Base-by-base conservation (phyloP, 2,329 filamentous ascomycete species). In the Taxawa tesnikishii region DNA sequence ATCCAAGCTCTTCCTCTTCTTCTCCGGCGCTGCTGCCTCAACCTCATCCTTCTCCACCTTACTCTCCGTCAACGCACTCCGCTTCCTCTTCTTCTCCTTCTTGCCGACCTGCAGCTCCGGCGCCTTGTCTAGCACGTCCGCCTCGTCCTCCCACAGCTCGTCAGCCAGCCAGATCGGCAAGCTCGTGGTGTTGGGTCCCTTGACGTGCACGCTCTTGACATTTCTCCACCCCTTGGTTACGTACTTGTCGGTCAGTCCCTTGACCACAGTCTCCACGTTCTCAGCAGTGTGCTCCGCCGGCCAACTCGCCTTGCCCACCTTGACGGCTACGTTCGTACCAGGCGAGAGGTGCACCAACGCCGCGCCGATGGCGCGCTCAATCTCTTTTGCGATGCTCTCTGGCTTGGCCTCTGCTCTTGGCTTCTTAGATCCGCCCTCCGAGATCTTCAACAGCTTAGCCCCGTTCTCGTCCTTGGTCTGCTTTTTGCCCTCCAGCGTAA, bases 131-230 rank as follows among this genome's bases (percentile, higher is more conserved):
- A 90, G 63, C 5, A 41, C 74, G 49, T 83, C 77, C 39, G 75
- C 69, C 38, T 79, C 73, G 43, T 90, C 82, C 11, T 79, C 59
- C 85, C 90, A 98, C 42, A 98, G 67, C 67, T 94, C 85, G 45
- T 85, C 79, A 4, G 88, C 82, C 51, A 94, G 63, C 83, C 85
- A 98, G 52, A 98, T 77, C n/a, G 90, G 90, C 49, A 98, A 68
- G 6, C 88, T 81, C 39, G 78, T 79, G 4, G 88, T 94, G 50
- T 83, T 76, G 16, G 83, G 79, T 3, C 84, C 83, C 69, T 96
- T 98, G 65, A 98, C 69, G 57, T 93, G 85, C 39, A 98, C 63
- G 41, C 74, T 73, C 56, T 79, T 78, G 41, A 96, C 70, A 54
- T 88, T 90, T 49, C 73, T 74, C 85, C 87, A 94, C 49, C 85